Base-by-base conservation (phyloP, 345 rosid genomes). In the Aegle marmelos region DNA sequence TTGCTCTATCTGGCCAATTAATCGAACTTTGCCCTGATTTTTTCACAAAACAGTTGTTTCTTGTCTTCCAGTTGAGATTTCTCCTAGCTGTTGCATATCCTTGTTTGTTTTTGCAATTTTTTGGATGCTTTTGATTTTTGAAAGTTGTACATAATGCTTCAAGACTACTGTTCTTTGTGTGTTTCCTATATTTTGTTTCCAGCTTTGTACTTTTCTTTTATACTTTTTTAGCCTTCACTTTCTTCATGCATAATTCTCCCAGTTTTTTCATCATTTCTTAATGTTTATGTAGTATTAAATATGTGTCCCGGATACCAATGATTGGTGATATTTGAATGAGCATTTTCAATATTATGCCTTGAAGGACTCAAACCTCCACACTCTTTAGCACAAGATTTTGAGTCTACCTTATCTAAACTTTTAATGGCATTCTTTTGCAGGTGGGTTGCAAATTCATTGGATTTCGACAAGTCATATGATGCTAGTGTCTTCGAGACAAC, bases 401-500 rank as follows among this genome's bases (percentile, higher is more conserved):
- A 53, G 22, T 53, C 22, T 53, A 7, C 5, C 22, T 53, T 17
- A 1, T 17, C 22, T 53, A 53, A 53, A 17, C 17, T 16, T n/a
- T 33, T 33, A 28, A 14, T 73, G 50, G 39, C 37, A 2, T 27
- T 36, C 30, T 45, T 34, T 80, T 88, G 87, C 87, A 97, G 99
- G 75, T 94, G 98, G 99, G 94, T 94, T 81, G 97, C 98, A 59
- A 91, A 76, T 80, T 84, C 98, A 33, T 87, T 97, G 90, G 96
- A 97, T 85, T 94, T 94, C 73, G 85, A 94, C 87, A 97, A 93
- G 90, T 88, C 91, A 79, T 91, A 94, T 73, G 98, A 91, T 67
- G 99, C 98, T 73, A 97, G 98, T 80, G 97, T 97, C 79, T 97
- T 94, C 65, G 98, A 94, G 88, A 97, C 99, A 89, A 94, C 99